phyloP scores from a whole-genome alignment of 805 yeast species.

The Saitoella complicata region DNA sequence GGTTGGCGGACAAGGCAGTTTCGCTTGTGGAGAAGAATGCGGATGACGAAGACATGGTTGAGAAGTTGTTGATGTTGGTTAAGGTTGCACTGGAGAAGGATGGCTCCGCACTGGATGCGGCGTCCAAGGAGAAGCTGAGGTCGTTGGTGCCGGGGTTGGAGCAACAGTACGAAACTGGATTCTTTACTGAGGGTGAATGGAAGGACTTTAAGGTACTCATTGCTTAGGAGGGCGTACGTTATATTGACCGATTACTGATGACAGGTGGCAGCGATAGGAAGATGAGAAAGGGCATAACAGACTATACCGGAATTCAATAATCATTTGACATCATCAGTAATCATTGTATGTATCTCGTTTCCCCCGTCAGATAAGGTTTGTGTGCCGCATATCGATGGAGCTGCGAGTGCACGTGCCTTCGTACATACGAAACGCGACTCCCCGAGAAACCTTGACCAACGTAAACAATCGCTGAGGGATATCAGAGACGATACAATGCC shows the following conservation, averaged over 20 bases:
- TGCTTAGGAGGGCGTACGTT: not conserved
- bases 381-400: too few relatives aligned
- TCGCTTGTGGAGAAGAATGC: not conserved
- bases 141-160: not conserved
- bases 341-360: too few relatives aligned
- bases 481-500: constrained; percentile 26
- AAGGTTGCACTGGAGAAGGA: not conserved
- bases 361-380: too few relatives aligned
- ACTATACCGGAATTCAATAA: too few relatives aligned
- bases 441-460: too few relatives aligned
- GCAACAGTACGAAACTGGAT: not conserved
- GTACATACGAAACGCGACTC: too few relatives aligned
- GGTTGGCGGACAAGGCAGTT: not conserved
- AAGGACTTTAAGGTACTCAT: not conserved
- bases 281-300: too few relatives aligned
- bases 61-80: not conserved
- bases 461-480: not conserved
- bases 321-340: too few relatives aligned
- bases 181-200: constrained; percentile 1
- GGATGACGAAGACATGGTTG: not conserved
- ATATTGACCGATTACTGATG: too few relatives aligned
- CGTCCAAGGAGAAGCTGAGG: not conserved
- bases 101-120: not conserved
- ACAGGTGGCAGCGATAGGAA: too few relatives aligned
- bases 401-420: too few relatives aligned